A percentile compares a stretch with the other conserved stretches of the same genome.
phyloP scores from a whole-genome alignment of 1,139 yeast genomes.

The Yamadazyma epiphylla region DNA sequence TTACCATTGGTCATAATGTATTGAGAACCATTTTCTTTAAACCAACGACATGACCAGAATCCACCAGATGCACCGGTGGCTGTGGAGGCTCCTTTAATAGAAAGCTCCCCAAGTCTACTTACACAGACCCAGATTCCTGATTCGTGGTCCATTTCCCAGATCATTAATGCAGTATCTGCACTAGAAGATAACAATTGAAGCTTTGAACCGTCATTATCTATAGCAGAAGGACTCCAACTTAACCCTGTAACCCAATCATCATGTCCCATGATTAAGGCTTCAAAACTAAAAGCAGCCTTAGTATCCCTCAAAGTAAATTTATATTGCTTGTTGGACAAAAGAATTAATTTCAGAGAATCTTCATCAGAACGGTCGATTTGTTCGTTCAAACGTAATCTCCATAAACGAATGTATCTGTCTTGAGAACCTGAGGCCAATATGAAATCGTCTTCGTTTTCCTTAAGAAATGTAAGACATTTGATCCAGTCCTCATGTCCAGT shows the following conservation, averaged over 20 bases:
- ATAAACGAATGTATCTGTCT: constrained; percentile 82
- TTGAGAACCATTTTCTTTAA: constrained; percentile 32
- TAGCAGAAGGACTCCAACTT: constrained; percentile 63
- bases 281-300: constrained; percentile 66
- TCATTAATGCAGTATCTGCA: constrained; percentile 90
- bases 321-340: constrained; percentile 65
- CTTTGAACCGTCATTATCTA: constrained; percentile 21
- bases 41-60: constrained; percentile 90
- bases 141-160: constrained; percentile 88
- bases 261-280: constrained; percentile 94
- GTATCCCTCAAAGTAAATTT: constrained; percentile 34
- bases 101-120: constrained; percentile 81
- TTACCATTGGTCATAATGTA: constrained; percentile 77
- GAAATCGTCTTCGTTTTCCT: constrained; percentile 43
- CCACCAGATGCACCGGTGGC: constrained; percentile 99
- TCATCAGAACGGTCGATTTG: constrained; percentile 55
- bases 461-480: constrained; percentile 62
- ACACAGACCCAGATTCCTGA: constrained; percentile 92
- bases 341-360: constrained; percentile 48
- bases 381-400: constrained; percentile 67
- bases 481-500: constrained; percentile 96
- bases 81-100: constrained; percentile 94
- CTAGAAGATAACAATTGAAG: constrained; percentile 75
- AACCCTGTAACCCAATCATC: constrained; percentile 95
- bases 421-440: constrained; percentile 84